Percentiles rank a stretch among this genome's conserved stretches.
Conservation (phyloP, 352 stramenopile species). For the Discostella stelligera region DNA sequence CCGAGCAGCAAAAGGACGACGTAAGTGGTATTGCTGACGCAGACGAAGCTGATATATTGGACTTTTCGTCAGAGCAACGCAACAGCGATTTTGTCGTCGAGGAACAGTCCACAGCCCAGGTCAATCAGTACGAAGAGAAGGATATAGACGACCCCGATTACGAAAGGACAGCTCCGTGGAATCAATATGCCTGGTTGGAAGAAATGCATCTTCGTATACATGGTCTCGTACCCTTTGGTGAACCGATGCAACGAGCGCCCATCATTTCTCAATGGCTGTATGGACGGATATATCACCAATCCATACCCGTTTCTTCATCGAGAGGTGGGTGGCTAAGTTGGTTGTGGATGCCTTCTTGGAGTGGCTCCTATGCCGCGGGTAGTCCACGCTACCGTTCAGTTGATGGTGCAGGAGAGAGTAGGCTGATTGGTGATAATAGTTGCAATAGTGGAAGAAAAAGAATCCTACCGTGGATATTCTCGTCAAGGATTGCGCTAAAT, state of each 20-base stretch:
- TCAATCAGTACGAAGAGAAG: not conserved
- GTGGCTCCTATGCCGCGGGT: conserved; percentile 7
- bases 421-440: conserved; percentile 26
- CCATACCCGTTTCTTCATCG: conserved; percentile 42
- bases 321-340: conserved; percentile 23
- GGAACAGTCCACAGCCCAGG: not conserved
- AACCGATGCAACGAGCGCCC: conserved; percentile 49
- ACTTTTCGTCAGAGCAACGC: conserved; percentile 1
- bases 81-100: not conserved
- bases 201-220: conserved; percentile 55
- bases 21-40: not conserved
- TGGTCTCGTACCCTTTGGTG: conserved; percentile 63
- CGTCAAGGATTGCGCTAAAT: conserved; percentile 31
- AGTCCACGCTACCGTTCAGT: conserved; percentile 5
- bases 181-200: conserved; percentile 73
- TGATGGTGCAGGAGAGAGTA: conserved; percentile 45
- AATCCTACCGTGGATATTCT: conserved; percentile 10
- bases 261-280: conserved; percentile 51
- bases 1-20: not conserved
- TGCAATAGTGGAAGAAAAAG: not conserved
- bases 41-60: conserved; percentile 11
- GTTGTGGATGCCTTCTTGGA: conserved; percentile 29
- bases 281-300: conserved; percentile 54
- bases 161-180: conserved; percentile 69
- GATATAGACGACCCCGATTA: conserved; percentile 36